Evolutionary conservation across 169 alveolate species (phyloP).

Genomic region (Eimeria brunetti): DNA sequence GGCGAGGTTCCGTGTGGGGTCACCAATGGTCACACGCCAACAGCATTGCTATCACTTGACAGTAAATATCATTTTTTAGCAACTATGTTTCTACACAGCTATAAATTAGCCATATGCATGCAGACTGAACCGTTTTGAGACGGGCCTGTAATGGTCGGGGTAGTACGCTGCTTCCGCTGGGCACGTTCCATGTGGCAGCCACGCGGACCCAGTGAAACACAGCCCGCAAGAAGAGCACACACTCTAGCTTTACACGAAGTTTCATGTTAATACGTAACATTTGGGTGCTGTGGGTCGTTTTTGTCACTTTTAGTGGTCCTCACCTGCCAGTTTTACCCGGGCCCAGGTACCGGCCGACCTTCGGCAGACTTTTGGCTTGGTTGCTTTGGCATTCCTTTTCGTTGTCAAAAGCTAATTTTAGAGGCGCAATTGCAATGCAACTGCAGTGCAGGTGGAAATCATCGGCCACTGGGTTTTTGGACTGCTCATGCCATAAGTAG

Average conservation of each 20-base stretch:
- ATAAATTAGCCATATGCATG: background rate
- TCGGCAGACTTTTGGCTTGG: background rate
- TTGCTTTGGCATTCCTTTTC: background rate
- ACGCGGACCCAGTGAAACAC: background rate
- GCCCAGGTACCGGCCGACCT: background rate
- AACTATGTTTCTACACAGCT: background rate
- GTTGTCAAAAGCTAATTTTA: background rate
- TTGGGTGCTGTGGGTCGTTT: background rate
- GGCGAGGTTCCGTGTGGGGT: background rate
- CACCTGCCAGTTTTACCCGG: background rate
- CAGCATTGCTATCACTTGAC: background rate
- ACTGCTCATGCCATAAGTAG: background rate
- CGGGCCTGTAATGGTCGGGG: background rate
- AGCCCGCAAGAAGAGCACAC: background rate
- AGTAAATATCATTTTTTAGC: background rate
- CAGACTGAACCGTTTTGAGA: background rate
- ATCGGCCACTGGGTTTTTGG: background rate
- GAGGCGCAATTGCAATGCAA: background rate
- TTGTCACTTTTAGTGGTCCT: background rate
- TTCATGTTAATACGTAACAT: background rate
- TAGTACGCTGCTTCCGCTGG: background rate
- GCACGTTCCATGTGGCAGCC: slow-evolving; percentile 9
- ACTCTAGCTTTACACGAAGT: background rate
- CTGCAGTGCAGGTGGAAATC: background rate
- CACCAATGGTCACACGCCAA: background rate